These are phyloP conservation scores for Capronia americana DNA, from an alignment of 2,329 filamentous ascomycete species.

Conservation along the genomic window DNA sequence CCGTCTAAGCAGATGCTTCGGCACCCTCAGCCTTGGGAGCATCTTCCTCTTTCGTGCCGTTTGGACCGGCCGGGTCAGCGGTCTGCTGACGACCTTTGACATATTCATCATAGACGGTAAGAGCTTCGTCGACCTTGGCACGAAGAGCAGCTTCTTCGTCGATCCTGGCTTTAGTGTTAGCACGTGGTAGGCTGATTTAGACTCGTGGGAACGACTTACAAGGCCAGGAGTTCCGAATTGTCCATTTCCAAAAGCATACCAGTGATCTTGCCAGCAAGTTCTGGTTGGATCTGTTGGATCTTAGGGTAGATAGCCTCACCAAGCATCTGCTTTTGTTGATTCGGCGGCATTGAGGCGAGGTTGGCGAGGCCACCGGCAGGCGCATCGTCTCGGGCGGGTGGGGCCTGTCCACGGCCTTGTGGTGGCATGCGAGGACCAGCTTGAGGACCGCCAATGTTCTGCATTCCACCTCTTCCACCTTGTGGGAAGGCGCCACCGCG, in stretches of 20 bases:
- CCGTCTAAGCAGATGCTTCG: slow-evolving; percentile 36
- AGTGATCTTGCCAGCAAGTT: slow-evolving; percentile 98
- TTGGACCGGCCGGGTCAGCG: slow-evolving; percentile 48
- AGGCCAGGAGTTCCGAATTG: slow-evolving; percentile 87
- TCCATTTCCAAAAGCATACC: slow-evolving; percentile 99
- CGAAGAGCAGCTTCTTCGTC: slow-evolving; percentile 88
- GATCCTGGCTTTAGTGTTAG: slow-evolving; percentile 64
- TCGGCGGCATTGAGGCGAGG: slow-evolving; percentile 62
- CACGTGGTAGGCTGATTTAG: background rate
- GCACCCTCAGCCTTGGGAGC: slow-evolving; percentile 33
- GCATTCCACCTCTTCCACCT: slow-evolving; percentile 52
- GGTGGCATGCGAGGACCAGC: slow-evolving; percentile 46
- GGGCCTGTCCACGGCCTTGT: slow-evolving; percentile 47
- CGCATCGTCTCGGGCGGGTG: slow-evolving; percentile 48
- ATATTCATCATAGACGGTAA: slow-evolving; percentile 98
- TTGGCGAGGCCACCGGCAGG: slow-evolving; percentile 56
- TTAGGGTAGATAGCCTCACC: slow-evolving; percentile 98
- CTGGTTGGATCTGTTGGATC: slow-evolving; percentile 92
- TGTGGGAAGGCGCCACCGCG: slow-evolving; percentile 55
- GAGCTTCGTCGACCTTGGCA: slow-evolving; percentile 95
- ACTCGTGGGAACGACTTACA: slow-evolving; percentile 71
- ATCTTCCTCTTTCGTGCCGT: slow-evolving; percentile 40
- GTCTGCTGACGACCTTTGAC: slow-evolving; percentile 75
- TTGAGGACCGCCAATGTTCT: slow-evolving; percentile 47
- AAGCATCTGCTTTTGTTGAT: slow-evolving; percentile 97